Base-by-base conservation (phyloP, 306 rosid genomes). In the Lathyrus aphaca region DNA sequence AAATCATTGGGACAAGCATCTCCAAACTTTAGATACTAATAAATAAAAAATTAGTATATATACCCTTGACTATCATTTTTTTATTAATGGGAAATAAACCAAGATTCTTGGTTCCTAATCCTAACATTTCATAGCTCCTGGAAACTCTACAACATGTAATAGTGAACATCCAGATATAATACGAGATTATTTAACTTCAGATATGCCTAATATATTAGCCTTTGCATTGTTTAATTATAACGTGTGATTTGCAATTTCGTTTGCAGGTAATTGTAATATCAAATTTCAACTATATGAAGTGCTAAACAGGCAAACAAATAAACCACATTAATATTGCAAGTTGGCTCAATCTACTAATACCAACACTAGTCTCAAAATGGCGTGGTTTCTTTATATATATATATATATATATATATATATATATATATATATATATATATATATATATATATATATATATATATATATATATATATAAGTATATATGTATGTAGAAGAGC, bases 321-420 rank as follows among this genome's bases (percentile, higher is more conserved):
- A 1, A 9, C 57, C 59, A 49, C 55, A n/a, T 44, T 38, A 16
- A 50, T 35, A 64, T 14, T 37, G 11, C 68, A 44, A 64, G 65
- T 32, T 53, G 48, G 27, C 68, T 23, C 19, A 71, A 37, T 35
- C 63, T 65, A 40, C 10, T 39, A 25, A 15, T 46, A 27, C 66
- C 44, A 64, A 35, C 17, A 43, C 5, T 3, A 37, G 40, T 63
- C 55, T 77, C 61, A 64, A 78, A 72, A 78, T 38, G 66, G 62
- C 51, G 71, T 49, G 75, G 45, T 61, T 79, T 73, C 48, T 73
- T 61, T 44, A 68, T 72, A 65, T 72, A 18, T 51, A 50, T 25
- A 4, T 25, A 25, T 25, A 57, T 39, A 21, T 61, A 23, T 62
- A 62, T 25, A 39, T 44, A 15, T 58, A 42, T 29, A 48, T 15